These are phyloP conservation scores for Cynanchum wilfordii DNA, from an alignment of 257 asterid species.

Conservation along the genomic window DNA sequence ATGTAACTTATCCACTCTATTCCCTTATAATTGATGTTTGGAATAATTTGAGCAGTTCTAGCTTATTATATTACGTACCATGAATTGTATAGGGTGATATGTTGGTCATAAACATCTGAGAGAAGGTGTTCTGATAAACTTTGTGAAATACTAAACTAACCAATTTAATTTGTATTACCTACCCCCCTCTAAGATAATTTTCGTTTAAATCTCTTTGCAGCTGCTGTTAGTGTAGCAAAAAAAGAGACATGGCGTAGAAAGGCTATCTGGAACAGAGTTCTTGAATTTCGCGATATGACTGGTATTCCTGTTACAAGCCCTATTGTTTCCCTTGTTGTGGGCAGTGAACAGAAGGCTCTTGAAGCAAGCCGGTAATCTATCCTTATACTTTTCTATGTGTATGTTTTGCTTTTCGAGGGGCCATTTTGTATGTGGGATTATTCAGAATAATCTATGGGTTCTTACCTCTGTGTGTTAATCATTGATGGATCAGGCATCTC, in stretches of 20 bases:
- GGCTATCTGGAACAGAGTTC: slow-evolving; percentile 56
- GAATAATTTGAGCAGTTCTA: not conserved
- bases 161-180: not conserved
- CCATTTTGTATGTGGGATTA: not conserved
- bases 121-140: too few species aligned
- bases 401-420: not conserved
- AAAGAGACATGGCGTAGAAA: slow-evolving; percentile 85
- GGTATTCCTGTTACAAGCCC: slow-evolving; percentile 43
- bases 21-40: not conserved
- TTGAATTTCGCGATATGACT: slow-evolving; percentile 55
- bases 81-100: not conserved
- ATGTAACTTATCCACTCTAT: not conserved
- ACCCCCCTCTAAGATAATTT: not conserved
- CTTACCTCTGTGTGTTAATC: slow-evolving; percentile 23
- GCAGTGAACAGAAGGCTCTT: slow-evolving; percentile 82
- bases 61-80: not conserved
- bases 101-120: not conserved
- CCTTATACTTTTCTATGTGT: slow-evolving; percentile 3
- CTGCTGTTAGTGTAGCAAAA: slow-evolving; percentile 71
- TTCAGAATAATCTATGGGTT: not conserved
- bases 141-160: not conserved
- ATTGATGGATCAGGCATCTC: slow-evolving; percentile 65
- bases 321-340: slow-evolving; percentile 58
- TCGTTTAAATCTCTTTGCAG: slow-evolving; percentile 35
- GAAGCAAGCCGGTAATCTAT: slow-evolving; percentile 77